phyloP scores from a whole-genome alignment of 1,284 basidiomycete genomes.

The Filobasidium uniguttulatum region DNA sequence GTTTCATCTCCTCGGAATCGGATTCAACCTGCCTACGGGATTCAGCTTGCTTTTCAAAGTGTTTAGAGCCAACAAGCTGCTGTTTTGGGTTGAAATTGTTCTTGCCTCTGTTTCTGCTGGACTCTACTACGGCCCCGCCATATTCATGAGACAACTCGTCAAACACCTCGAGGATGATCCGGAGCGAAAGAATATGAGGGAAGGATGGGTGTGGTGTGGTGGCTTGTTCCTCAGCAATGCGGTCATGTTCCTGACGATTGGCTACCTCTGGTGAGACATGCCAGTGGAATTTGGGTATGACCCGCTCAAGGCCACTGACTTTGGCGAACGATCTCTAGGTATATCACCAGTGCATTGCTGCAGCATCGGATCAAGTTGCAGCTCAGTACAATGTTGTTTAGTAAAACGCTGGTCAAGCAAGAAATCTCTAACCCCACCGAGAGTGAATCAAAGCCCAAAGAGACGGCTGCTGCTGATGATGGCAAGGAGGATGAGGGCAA shows the following conservation, averaged over 20 bases:
- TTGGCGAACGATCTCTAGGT: too few species aligned
- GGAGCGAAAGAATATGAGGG: slow-evolving; percentile 38
- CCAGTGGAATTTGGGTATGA: too few species aligned
- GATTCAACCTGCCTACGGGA: slow-evolving; percentile 10
- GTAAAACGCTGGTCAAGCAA: slow-evolving; percentile 78
- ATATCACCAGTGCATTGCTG: slow-evolving; percentile 29
- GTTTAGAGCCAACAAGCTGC: slow-evolving; percentile 7
- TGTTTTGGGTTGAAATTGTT: slow-evolving; percentile 35
- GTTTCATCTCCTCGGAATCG: neutral
- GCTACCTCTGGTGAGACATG: slow-evolving; percentile 27
- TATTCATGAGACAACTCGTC: slow-evolving; percentile 58
- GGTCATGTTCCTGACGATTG: slow-evolving; percentile 40
- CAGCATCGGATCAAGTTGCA: slow-evolving; percentile 53
- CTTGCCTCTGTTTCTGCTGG: slow-evolving; percentile 52
- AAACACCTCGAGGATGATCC: slow-evolving; percentile 52
- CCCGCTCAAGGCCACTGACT: neutral
- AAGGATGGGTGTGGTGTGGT: slow-evolving; percentile 39
- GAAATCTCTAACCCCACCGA: slow-evolving; percentile 50
- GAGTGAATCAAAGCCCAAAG: neutral
- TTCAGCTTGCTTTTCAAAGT: slow-evolving; percentile 15
- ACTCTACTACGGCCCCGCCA: slow-evolving; percentile 63
- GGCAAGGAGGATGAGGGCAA: slow-evolving; percentile 24
- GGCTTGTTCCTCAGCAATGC: slow-evolving; percentile 56
- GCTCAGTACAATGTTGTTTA: slow-evolving; percentile 71
- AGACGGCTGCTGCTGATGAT: neutral